Base-by-base conservation (phyloP, 2,329 filamentous ascomycete genomes). In the Chrysoporthe deuterocubensis region DNA sequence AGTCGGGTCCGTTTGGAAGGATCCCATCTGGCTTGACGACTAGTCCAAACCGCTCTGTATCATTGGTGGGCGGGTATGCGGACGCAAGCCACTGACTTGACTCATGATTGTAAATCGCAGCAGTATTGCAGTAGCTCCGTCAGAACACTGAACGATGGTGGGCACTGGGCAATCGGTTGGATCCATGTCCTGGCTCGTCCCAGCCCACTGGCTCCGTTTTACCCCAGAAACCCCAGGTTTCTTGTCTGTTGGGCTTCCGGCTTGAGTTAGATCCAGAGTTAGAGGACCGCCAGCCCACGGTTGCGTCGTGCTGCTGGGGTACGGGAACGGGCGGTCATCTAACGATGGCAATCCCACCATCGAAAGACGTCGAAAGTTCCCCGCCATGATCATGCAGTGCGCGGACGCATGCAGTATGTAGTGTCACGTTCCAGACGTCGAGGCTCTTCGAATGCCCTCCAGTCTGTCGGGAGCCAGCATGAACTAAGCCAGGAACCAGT, bases 181-280 rank as follows among this genome's bases (percentile, higher is more conserved):
- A 2, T 18, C 50, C 62, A 21, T 26, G 40, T 57, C 62, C 40
- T 46, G 16, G 40, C 13, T 37, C 48, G 62, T 64, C 50, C 50
- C 43, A 58, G 9, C 9, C 21, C 63, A 40, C 42, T 44, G 63
- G 63, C 59, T 65, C 63, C 63, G 62, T 44, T 32, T 44, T 65
- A 65, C 63, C 63, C 63, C 63, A 48, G 63, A 52, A 48, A 40
- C 63, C 63, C 63, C 63, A 59, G 63, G 37, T 52, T 62, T 62
- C 26, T 42, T 14, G 13, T 32, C 18, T 8, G 44, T 14, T 32
- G 11, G 40, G 40, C 40, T 60, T 60, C n/a, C 21, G 37, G 37
- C n/a, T 42, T 44, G 18, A n/a, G 54, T 57, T 57, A 37, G 54
- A 57, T 16, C 54, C 32, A 57, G 16, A 57, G 16, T 32, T 16